Evolutionary conservation across 202 grass and related monocot species (phyloP), one percentile per base, ranked within the genome.

Genomic region (Carex arenaria): DNA sequence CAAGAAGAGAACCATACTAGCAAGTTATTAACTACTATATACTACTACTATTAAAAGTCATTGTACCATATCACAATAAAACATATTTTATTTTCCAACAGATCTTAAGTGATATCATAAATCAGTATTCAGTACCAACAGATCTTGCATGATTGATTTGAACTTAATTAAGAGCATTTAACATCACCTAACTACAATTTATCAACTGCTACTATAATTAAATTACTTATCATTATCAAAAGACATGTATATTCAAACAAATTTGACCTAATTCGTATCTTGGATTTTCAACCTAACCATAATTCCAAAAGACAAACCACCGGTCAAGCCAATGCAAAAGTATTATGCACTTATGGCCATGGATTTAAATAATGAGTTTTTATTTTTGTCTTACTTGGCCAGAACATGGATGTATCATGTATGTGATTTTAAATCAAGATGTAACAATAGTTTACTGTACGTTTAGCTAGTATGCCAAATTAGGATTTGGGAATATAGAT

Each of bases 301-400:
- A 34, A 32, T 82, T 82, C 4, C 80, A 82, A 53, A 82, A 55
- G 63, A 55, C 28, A 55, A 67, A 67, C 26, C 11, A 32, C 31
- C 18, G 47, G 79, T 82, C 61, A 82, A 82, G 28, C 36, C 49
- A 55, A 32, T 55, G 49, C 51, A 53, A 76, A 51, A 55, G 47
- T 54, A 10, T 56, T 8, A 32, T 55, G 72, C 7, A 76, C 10
- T 54, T 20, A 14, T 54, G 13, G 34, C 61, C 43, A 13, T 82
- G 61, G 22, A 82, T 82, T 82, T 52, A 38, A 34, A 26, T 36
- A 52, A n/a, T 10, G 19, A 17, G 17, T 49, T 53, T 15, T 63
- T 14, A 34, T 13, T 80, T 80, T 61, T 63, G 22, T 67, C 23
- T 49, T 81, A 40, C 19, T 64, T 32, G 30, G 4, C 11, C 23